Conservation (phyloP, 441 rosid genomes). For the Omphalea diandra region DNA sequence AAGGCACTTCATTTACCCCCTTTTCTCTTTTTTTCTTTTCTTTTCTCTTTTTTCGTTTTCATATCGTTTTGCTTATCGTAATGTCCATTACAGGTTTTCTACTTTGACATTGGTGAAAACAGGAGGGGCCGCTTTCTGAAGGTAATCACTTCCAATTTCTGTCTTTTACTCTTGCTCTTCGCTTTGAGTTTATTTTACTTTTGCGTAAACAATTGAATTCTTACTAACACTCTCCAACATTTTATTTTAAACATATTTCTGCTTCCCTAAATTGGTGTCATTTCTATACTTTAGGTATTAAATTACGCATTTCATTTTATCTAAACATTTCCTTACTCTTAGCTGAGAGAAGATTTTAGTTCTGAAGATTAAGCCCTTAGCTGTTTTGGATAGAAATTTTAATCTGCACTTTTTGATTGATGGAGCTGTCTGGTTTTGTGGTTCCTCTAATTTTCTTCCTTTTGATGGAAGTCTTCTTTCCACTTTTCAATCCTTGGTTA, state of each 20-base stretch:
- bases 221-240: not conserved
- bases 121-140: constrained; percentile 91
- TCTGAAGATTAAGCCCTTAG: no score
- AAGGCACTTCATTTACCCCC: constrained; percentile 36
- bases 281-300: no score
- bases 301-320: no score
- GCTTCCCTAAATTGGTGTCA: not conserved
- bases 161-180: not conserved
- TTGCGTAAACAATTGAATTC: not conserved
- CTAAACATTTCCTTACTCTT: no score
- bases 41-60: not conserved
- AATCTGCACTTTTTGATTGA: no score
- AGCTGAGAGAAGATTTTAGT: no score
- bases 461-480: no score
- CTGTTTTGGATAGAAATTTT: no score
- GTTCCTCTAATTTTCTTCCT: not conserved
- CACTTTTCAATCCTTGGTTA: not conserved
- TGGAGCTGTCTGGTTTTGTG: no score
- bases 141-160: constrained; percentile 43
- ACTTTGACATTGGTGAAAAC: constrained; percentile 79
- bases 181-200: not conserved
- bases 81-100: constrained; percentile 44
- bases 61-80: not conserved
- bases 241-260: not conserved
- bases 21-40: not conserved